Conservation (phyloP, 2,329 filamentous ascomycete species). For the Claviceps sorghi region DNA sequence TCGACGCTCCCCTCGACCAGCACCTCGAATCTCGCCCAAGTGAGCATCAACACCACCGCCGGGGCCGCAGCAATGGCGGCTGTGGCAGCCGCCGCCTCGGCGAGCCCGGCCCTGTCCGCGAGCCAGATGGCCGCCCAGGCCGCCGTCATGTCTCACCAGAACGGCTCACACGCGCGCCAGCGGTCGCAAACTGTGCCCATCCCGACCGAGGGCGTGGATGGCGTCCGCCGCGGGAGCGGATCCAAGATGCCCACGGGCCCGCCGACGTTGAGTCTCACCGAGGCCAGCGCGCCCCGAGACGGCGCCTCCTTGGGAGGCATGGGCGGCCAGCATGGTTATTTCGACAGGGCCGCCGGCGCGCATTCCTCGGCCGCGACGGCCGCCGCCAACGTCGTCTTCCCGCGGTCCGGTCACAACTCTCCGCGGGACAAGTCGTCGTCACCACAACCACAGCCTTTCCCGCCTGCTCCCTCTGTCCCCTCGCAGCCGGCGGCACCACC, state of each 20-base stretch:
- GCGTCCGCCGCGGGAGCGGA: conserved; percentile 28
- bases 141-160: conserved; percentile 53
- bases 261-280: conserved; percentile 48
- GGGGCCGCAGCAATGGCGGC: conserved; percentile 24
- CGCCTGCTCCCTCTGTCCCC: conserved; percentile 24
- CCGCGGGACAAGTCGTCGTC: conserved; percentile 26
- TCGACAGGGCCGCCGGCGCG: conserved; percentile 37
- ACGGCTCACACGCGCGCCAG: conserved; percentile 40
- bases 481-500: too few species aligned
- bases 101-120: conserved; percentile 30
- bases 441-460: conserved; percentile 21
- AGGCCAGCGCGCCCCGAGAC: conserved; percentile 48
- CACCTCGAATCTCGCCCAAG: conserved; percentile 38
- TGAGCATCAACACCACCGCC: conserved; percentile 27
- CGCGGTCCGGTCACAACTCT: conserved; percentile 43
- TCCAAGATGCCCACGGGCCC: conserved; percentile 41
- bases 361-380: conserved; percentile 49
- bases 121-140: conserved; percentile 71
- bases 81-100: conserved; percentile 14
- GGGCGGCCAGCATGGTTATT: conserved; percentile 42
- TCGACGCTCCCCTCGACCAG: conserved; percentile 51
- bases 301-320: conserved; percentile 35
- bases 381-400: conserved; percentile 59
- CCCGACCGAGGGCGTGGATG: conserved; percentile 30
- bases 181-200: conserved; percentile 61